These are phyloP conservation scores for Linnemannia schmuckeri DNA, from an alignment of 192 early-diverging fungal genomes.

Conservation along the genomic window DNA sequence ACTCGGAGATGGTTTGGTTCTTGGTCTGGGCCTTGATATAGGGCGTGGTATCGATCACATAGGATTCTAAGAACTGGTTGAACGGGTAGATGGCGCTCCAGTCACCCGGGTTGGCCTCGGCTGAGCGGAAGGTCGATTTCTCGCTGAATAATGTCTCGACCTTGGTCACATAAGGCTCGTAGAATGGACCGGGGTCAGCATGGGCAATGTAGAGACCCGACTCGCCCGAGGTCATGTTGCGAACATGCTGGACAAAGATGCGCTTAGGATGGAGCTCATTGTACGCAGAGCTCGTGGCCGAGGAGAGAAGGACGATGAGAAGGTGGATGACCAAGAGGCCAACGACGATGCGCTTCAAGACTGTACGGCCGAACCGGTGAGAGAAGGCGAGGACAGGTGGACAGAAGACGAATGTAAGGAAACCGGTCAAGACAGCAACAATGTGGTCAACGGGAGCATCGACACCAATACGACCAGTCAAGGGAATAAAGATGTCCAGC, in stretches of 20 bases:
- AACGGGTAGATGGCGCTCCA: constrained; percentile 79
- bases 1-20: constrained; percentile 44
- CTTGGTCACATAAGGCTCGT: constrained; percentile 55
- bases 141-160: constrained; percentile 60
- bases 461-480: constrained; percentile 77
- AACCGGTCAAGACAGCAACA: constrained; percentile 70
- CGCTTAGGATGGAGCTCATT: constrained; percentile 77
- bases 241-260: constrained; percentile 70
- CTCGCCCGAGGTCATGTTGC: constrained; percentile 72
- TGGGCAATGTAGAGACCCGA: constrained; percentile 69
- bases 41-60: constrained; percentile 51
- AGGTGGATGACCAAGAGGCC: constrained; percentile 55
- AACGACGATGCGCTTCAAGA: constrained; percentile 45
- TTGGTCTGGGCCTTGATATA: constrained; percentile 34
- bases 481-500: constrained; percentile 77
- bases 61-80: constrained; percentile 68
- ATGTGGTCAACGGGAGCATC: constrained; percentile 78
- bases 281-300: constrained; percentile 61
- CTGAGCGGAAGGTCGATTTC: constrained; percentile 43
- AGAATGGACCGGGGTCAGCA: constrained; percentile 71
- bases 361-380: constrained; percentile 62
- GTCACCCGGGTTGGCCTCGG: constrained; percentile 58
- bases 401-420: constrained; percentile 61
- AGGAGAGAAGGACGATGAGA: constrained; percentile 51
- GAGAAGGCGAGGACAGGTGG: constrained; percentile 66